phyloP scores from a whole-genome alignment of 169 alveolate species.

The Theileria parva region DNA sequence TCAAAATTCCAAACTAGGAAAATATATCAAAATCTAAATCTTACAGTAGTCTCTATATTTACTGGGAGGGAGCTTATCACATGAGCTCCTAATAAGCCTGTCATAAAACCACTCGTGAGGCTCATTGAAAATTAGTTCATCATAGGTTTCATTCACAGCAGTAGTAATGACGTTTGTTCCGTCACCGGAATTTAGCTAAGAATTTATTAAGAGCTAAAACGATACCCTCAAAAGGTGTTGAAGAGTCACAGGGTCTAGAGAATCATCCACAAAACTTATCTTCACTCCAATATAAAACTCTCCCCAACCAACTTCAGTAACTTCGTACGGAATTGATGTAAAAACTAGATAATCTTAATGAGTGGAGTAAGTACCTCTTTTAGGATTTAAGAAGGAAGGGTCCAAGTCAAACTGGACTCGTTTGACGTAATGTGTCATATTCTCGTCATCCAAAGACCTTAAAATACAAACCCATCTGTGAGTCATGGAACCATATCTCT shows the following conservation, averaged over 20 bases:
- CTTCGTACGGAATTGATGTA: conserved; percentile 77
- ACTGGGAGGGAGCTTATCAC: conserved; percentile 69
- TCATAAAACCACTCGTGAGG: conserved; percentile 73
- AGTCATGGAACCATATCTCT: conserved; percentile 85
- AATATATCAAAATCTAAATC: neutral
- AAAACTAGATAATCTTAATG: conserved; percentile 39
- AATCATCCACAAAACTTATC: conserved; percentile 70
- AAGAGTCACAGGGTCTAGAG: conserved; percentile 72
- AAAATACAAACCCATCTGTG: conserved; percentile 92
- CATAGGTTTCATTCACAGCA: conserved; percentile 72
- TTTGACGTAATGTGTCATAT: conserved; percentile 85
- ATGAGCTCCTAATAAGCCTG: conserved; percentile 60
- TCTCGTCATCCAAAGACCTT: conserved; percentile 88
- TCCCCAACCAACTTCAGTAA: conserved; percentile 82
- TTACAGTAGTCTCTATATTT: conserved; percentile 75
- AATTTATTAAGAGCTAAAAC: neutral
- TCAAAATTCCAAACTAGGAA: conserved; percentile 59
- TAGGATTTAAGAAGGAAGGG: conserved; percentile 89
- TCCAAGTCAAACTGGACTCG: conserved; percentile 89
- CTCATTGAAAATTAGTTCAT: conserved; percentile 74
- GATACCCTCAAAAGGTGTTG: conserved; percentile 69
- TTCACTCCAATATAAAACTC: conserved; percentile 75
- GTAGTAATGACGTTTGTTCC: conserved; percentile 23
- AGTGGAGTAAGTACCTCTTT: conserved; percentile 64
- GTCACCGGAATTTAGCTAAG: conserved; percentile 58